Conservation (phyloP, 2,329 filamentous ascomycete genomes). For the Blumeria graminis region DNA sequence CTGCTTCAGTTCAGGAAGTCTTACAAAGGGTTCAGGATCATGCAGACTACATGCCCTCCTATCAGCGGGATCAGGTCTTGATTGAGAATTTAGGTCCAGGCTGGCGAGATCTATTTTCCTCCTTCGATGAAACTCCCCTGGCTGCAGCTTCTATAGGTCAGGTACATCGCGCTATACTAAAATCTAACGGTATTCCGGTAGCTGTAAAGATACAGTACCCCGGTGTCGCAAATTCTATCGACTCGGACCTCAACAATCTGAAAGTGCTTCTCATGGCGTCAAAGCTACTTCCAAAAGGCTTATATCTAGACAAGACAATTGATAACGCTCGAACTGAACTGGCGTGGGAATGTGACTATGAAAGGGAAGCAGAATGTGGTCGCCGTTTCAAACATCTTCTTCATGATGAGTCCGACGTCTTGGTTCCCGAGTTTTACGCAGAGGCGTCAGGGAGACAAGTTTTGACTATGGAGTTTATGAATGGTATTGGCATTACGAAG, state of each 20-base stretch:
- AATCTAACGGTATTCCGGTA: constrained; percentile 48
- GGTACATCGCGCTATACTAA: constrained; percentile 66
- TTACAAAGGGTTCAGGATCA: constrained; percentile 86
- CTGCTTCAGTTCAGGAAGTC: constrained; percentile 64
- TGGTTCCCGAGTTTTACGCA: constrained; percentile 57
- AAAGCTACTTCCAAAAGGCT: constrained; percentile 64
- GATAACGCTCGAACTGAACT: constrained; percentile 81
- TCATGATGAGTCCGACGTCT: constrained; percentile 46
- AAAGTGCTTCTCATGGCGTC: constrained; percentile 78
- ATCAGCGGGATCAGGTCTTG: constrained; percentile 72
- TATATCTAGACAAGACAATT: constrained; percentile 93
- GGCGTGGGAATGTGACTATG: constrained; percentile 92
- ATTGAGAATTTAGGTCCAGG: constrained; percentile 51
- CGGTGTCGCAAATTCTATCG: constrained; percentile 84
- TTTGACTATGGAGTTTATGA: constrained; percentile 79
- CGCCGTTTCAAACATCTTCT: constrained; percentile 55
- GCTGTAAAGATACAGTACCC: constrained; percentile 97
- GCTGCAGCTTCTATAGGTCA: constrained; percentile 94
- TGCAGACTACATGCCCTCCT: constrained; percentile 93
- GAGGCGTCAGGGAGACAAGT: constrained; percentile 71
- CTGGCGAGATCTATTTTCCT: constrained; percentile 63
- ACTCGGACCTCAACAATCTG: constrained; percentile 86
- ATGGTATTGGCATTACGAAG: constrained; percentile 66
- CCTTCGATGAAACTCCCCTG: constrained; percentile 78
- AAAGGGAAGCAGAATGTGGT: constrained; percentile 64